Evolutionary conservation across 2,329 filamentous ascomycete genomes (phyloP), one percentile per base, ranked within the genome.

Genomic region (Metarhizium brunneum): DNA sequence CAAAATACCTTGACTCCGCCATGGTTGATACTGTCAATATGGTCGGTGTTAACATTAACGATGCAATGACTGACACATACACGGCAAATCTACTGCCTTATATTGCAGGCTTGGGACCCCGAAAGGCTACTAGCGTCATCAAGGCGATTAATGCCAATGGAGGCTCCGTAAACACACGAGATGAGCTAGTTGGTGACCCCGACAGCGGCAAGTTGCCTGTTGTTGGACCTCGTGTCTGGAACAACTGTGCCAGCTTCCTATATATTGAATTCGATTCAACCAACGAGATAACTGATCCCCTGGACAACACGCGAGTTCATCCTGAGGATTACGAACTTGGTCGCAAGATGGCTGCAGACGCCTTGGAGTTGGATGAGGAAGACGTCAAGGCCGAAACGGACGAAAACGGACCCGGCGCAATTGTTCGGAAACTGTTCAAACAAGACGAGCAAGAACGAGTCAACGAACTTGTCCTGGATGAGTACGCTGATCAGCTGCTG

Each of bases 11-110:
- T 16, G 94, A 99, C 65, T 95, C 89, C n/a, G 90, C 92, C 48
- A 89, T 99, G 84, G 92, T 99, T 11, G 94, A 99, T 68, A 96
- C 96, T 81, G 94, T 99, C 63, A 99, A 99, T 68, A 83, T 99
- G 47, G 91, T 92, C 49, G 94, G 94, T 66, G 90, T 99, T 42
- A 90, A 97, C 64, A 87, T 99, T 66, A 96, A 96, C 64, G 92
- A 96, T 61, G 91, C 92, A 14, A 85, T 95, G 55, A 80, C 79
- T 47, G 90, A 96, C 68, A 68, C 84, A 1, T 90, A 94, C 65
- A 87, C 88, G 8, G 90, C 91, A 14, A 94, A 92, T 61, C 80
- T 99, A 1, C 78, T 99, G 42, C 92, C 92, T 4, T 99, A 92
- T 63, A 83, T 99, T 25, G 90, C 90, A 63, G 94, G 94, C 62